These are phyloP conservation scores for Leccinum griseonigrum DNA, from an alignment of 1,284 basidiomycete species.

Conservation along the genomic window DNA sequence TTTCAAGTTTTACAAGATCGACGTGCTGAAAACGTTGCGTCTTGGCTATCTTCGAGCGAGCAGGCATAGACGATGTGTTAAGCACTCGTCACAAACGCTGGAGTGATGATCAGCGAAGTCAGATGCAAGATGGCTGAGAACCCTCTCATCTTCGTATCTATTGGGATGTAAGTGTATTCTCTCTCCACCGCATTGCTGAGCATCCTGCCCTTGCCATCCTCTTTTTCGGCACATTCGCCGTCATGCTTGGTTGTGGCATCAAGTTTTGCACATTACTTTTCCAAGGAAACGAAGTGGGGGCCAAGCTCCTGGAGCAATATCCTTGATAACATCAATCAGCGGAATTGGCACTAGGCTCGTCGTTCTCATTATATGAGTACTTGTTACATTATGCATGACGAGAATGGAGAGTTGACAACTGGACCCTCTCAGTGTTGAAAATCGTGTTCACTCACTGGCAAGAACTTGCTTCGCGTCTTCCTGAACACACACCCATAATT, in stretches of 20 bases:
- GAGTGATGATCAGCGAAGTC: slow-evolving; percentile 5
- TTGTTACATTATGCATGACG: neutral
- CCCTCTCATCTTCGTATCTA: neutral
- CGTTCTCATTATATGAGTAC: slow-evolving; percentile 2
- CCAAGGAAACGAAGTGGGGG: neutral
- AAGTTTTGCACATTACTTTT: slow-evolving; percentile 18
- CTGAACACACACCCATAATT: slow-evolving; percentile 22
- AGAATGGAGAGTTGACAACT: neutral
- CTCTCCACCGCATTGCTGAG: slow-evolving; percentile 27
- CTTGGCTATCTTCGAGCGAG: slow-evolving; percentile 17
- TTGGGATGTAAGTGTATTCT: slow-evolving; percentile 32
- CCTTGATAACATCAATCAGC: slow-evolving; percentile 16
- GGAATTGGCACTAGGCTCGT: slow-evolving; percentile 12
- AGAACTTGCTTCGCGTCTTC: slow-evolving; percentile 28
- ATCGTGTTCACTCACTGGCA: slow-evolving; percentile 26
- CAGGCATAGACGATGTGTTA: neutral
- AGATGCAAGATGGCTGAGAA: slow-evolving; percentile 29
- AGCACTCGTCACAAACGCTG: slow-evolving; percentile 25
- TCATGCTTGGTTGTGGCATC: slow-evolving; percentile 28
- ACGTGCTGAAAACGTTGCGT: neutral
- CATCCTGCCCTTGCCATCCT: slow-evolving; percentile 27
- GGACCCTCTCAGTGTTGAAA: slow-evolving; percentile 21
- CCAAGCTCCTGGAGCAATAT: slow-evolving; percentile 10
- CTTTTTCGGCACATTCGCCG: slow-evolving; percentile 15
- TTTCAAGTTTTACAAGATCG: neutral